Conservation (phyloP, 148 eudicot genomes). For the Gaultheria prostrata region DNA sequence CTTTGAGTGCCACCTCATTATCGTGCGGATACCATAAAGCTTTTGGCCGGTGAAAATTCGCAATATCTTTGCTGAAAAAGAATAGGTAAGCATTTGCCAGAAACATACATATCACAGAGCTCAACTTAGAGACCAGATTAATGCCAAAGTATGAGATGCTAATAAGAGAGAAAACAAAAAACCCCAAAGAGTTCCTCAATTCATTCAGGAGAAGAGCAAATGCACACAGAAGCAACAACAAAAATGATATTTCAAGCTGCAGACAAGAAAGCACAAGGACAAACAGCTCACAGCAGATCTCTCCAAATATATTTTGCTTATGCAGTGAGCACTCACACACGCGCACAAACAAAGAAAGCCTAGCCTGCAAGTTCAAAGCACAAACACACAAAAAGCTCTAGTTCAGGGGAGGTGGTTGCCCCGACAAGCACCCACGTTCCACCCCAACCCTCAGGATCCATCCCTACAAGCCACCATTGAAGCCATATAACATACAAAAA, state of each 20-base stretch:
- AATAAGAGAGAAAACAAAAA: neutral
- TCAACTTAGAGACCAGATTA: neutral
- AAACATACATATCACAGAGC: neutral
- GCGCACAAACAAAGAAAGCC: neutral
- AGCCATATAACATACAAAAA: neutral
- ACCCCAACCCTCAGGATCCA: neutral
- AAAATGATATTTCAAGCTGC: neutral
- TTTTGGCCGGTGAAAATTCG: slow-evolving; percentile 96
- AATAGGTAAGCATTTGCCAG: neutral
- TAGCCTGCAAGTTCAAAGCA: neutral
- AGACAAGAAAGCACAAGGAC: neutral
- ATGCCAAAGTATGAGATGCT: slow-evolving; percentile 13
- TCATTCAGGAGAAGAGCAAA: neutral
- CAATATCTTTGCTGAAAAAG: slow-evolving; percentile 79
- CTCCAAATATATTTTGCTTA: neutral
- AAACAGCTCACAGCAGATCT: neutral
- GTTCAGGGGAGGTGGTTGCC: neutral
- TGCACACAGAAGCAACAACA: neutral
- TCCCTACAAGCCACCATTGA: neutral
- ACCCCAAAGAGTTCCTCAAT: neutral
- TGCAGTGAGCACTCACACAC: neutral
- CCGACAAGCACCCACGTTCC: neutral
- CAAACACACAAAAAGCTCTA: neutral
- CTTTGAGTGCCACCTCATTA: slow-evolving; percentile 69
- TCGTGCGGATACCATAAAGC: slow-evolving; percentile 94